Evolutionary conservation across 2,329 filamentous ascomycete species (phyloP), one percentile per base, ranked within the genome.

Genomic region (Calonectria multiphialidica): DNA sequence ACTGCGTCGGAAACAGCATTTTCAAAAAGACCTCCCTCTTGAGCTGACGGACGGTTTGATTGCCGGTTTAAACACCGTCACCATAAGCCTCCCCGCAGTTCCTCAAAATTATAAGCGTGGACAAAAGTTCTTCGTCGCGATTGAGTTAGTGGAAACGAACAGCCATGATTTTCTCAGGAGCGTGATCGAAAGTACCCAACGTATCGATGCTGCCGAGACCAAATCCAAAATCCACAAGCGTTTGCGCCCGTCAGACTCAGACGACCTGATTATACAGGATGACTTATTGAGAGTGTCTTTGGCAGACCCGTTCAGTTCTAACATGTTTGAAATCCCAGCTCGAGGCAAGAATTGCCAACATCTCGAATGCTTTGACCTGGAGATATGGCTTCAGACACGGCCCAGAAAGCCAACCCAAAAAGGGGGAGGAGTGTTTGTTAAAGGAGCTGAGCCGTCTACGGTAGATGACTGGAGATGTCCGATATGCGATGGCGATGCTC

Each of bases 331-430:
- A 6, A 87, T 89, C 0, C 96, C 97, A 1, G 94, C 93, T 2
- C 92, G 96, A 33, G 92, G 95, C 30, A 85, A 79, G 9, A 77
- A 82, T 3, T 99, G 97, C 81, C 86, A 86, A 28, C 96, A 99
- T 80, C 86, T 93, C 42, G 95, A 98, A 80, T 98, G 95, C 80
- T 98, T 98, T 80, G 96, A 98, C 81, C 90, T 98, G 9, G 89
- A 93, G 23, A 96, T 90, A 1, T 98, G 95, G 86, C 88, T 99
- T 10, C 83, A 87, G 16, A 94, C 93, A 6, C 91, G 94, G 49
- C 86, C 87, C 6, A 83, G 84, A 16, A 88, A 88, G 72, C 81
- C 83, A 6, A 42, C 74, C 4, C 68, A 68, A n/a, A 75, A 75
- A 42, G 72, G 40, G 45, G 74, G 68, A n/a, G 72, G 63, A 5